A percentile compares a stretch with the other conserved stretches of the same genome.
Conservation (phyloP, 495 filamentous ascomycete genomes). For the Hypoxylon cercidicola region DNA sequence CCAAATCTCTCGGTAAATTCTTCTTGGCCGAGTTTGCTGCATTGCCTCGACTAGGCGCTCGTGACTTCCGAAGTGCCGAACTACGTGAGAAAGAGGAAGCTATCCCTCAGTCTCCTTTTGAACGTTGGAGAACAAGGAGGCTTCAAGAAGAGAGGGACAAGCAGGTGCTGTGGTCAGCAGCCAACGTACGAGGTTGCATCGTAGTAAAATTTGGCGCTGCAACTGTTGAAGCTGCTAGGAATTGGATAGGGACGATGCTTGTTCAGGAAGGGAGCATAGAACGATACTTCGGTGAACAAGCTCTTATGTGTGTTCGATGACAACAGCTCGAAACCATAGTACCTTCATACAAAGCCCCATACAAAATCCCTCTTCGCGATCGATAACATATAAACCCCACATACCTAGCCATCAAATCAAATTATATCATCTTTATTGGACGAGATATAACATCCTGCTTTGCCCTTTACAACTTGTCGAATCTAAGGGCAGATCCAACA, state of each 20-base stretch:
- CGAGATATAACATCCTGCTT: too few species aligned
- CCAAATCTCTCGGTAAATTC: constrained; percentile 71
- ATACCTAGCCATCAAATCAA: neutral
- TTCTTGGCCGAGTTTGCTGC: constrained; percentile 78
- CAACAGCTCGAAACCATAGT: neutral
- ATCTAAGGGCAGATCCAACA: too few species aligned
- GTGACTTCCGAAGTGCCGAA: constrained; percentile 71
- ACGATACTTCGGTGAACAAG: constrained; percentile 60
- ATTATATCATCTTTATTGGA: too few species aligned
- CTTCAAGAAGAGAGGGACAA: constrained; percentile 64
- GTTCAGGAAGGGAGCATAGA: constrained; percentile 60
- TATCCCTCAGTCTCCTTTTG: constrained; percentile 47
- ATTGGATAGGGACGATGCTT: constrained; percentile 64
- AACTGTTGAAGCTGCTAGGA: constrained; percentile 60
- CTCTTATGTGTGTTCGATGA: constrained; percentile 62
- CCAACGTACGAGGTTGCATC: constrained; percentile 82
- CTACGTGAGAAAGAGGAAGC: constrained; percentile 54
- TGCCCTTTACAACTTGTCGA: too few species aligned
- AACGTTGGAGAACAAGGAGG: constrained; percentile 56
- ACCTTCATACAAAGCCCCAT: too few species aligned
- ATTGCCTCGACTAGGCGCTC: constrained; percentile 84
- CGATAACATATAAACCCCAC: too few species aligned
- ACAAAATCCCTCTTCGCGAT: too few species aligned
- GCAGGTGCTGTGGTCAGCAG: constrained; percentile 85
- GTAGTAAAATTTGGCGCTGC: constrained; percentile 83